These are phyloP conservation scores for Primulina tabacum DNA, from an alignment of 257 asterid genomes.

Conservation along the genomic window DNA sequence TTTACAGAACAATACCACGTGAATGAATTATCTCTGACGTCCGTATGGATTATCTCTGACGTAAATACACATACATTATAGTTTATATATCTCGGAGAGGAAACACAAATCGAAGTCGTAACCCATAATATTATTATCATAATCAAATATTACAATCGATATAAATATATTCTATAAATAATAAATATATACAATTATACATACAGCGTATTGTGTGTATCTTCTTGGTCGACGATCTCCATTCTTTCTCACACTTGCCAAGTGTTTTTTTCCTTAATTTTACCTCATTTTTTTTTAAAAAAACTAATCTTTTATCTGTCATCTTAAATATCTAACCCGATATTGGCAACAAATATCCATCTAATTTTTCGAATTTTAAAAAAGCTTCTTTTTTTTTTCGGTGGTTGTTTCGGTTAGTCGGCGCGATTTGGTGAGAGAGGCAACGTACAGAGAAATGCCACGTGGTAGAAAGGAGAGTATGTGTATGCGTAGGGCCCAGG, in stretches of 20 bases:
- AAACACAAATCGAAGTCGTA: conserved; percentile 23
- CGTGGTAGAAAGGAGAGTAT: conserved; percentile 20
- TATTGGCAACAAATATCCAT: neutral
- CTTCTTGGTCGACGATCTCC: neutral
- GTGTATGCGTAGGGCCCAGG: conserved; percentile 13
- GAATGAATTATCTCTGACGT: conserved; percentile 15
- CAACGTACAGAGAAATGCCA: conserved; percentile 21
- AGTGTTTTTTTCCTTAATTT: neutral
- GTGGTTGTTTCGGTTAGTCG: conserved; percentile 38
- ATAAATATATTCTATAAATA: too few relatives aligned
- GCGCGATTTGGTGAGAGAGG: conserved; percentile 18
- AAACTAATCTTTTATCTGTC: too few relatives aligned
- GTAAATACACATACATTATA: conserved; percentile 1
- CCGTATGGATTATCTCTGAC: conserved; percentile 2
- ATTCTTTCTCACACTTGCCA: neutral
- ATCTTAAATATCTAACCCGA: too few relatives aligned
- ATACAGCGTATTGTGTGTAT: neutral
- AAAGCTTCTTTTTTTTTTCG: neutral
- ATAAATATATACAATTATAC: neutral
- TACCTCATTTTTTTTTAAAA: neutral
- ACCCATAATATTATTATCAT: neutral
- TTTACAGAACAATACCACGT: conserved; percentile 23
- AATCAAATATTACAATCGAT: too few relatives aligned
- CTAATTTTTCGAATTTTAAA: too few relatives aligned
- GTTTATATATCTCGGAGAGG: conserved; percentile 3